These are phyloP conservation scores for Mycena amicta DNA, from an alignment of 768 basidiomycete species.

Conservation along the genomic window DNA sequence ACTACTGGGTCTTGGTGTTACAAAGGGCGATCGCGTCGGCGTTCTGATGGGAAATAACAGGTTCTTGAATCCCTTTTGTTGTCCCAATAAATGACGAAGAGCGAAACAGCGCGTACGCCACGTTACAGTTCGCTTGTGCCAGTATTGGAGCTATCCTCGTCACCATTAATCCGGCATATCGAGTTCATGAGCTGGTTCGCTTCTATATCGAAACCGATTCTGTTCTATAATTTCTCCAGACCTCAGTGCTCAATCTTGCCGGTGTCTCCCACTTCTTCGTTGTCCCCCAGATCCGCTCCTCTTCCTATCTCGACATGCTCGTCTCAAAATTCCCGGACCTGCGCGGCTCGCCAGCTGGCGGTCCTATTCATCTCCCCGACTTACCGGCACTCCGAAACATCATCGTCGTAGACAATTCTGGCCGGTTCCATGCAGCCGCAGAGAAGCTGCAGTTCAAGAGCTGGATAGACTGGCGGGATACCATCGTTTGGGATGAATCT, in stretches of 20 bases:
- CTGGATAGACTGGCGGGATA: slow-evolving; percentile 71
- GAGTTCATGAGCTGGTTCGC: slow-evolving; percentile 68
- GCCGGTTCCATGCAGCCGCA: slow-evolving; percentile 39
- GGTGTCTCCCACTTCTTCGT: slow-evolving; percentile 71
- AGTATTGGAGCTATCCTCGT: slow-evolving; percentile 81
- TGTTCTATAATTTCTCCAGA: slow-evolving; percentile 40
- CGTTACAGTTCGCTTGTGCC: slow-evolving; percentile 87
- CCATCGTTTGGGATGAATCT: slow-evolving; percentile 68
- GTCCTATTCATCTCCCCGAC: slow-evolving; percentile 52
- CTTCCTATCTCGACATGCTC: slow-evolving; percentile 65
- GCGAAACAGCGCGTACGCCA: slow-evolving; percentile 65
- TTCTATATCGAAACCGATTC: neutral
- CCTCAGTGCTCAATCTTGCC: slow-evolving; percentile 61
- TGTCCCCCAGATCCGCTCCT: slow-evolving; percentile 68
- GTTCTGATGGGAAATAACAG: slow-evolving; percentile 88
- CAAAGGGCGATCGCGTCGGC: slow-evolving; percentile 75
- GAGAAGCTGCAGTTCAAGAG: slow-evolving; percentile 47
- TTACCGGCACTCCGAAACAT: slow-evolving; percentile 67
- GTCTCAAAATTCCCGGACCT: slow-evolving; percentile 60
- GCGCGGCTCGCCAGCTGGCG: slow-evolving; percentile 47
- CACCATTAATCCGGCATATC: slow-evolving; percentile 83
- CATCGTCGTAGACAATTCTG: slow-evolving; percentile 67
- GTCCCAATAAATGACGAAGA: neutral
- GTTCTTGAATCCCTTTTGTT: slow-evolving; percentile 43
- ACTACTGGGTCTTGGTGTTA: slow-evolving; percentile 66